Conservation (phyloP, 2,329 filamentous ascomycete species). For the Fusarium domesticum region DNA sequence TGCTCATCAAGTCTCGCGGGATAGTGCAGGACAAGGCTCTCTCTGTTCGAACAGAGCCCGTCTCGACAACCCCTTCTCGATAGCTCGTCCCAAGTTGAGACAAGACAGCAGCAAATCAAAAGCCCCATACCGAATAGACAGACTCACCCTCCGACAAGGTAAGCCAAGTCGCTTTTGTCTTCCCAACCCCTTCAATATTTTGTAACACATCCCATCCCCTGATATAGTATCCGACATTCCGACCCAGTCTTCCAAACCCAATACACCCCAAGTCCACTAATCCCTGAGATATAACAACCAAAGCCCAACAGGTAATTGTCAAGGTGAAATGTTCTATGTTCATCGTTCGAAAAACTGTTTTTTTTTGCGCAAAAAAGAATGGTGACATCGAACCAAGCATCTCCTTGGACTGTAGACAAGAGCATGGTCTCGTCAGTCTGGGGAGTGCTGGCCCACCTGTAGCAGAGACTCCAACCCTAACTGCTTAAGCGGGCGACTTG, state of each 20-base stretch:
- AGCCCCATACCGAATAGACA: constrained; percentile 32
- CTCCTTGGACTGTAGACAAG: constrained; percentile 18
- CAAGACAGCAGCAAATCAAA: constrained; percentile 19
- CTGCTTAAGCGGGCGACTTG: constrained; percentile 57
- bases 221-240: constrained; percentile 39
- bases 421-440: constrained; percentile 28
- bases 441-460: constrained; percentile 26
- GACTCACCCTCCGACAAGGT: constrained; percentile 30
- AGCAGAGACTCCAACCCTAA: constrained; percentile 14
- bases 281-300: constrained; percentile 39
- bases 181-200: constrained; percentile 25
- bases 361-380: constrained; percentile 26
- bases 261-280: constrained; percentile 37
- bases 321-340: constrained; percentile 47
- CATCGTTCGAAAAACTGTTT: constrained; percentile 40
- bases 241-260: constrained; percentile 38
- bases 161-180: constrained; percentile 38
- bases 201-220: constrained; percentile 33
- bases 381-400: constrained; percentile 26
- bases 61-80: neutral
- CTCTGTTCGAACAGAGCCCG: neutral
- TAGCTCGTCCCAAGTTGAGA: neutral
- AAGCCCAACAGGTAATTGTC: constrained; percentile 44
- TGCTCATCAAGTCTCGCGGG: constrained; percentile 7
- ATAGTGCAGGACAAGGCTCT: constrained; percentile 3